Evolutionary conservation across 371 early-diverging fungal genomes (phyloP), one percentile per base, ranked within the genome.

Genomic region (Synchytrium microbalum): DNA sequence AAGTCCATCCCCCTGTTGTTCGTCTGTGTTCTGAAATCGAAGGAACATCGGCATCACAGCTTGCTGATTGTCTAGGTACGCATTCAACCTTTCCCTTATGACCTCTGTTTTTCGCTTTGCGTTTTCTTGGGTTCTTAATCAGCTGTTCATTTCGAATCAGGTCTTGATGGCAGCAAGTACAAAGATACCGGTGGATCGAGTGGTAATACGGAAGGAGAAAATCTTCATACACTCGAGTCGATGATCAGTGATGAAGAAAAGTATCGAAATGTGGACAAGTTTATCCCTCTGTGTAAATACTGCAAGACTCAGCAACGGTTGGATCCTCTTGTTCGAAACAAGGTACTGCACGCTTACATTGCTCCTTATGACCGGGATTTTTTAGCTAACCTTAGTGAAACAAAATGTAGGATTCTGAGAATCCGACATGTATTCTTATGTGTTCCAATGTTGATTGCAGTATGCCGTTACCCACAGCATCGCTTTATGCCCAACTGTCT

Each of bases 1-100:
- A 99, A 75, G 85, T 99, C 0, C 87, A 96, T 60, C 98, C 99
- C 5, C 96, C 99, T 1, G 72, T 99, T n/a, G 80, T 86, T 0
- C 88, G 98, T 70, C 75, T 98, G 33, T 89, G 92, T 31, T 88
- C 85, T 32, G 92, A 90, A 5, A 91, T 98, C 24, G 90, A 92
- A 19, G 94, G 89, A 56, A 96, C 92, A 0, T 89, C 92, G 66
- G 76, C 82, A 29, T 79, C 82, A 2, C 79, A 85, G 0, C 65
- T 98, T 2, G 96, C 99, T 1, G 85, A 88, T 52, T 90, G 88
- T 65, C 81, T 98, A 14, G 97, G 96, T 63, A 60, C 32, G n/a
- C n/a, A n/a, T n/a, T n/a, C n/a, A n/a, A n/a, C n/a, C n/a, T 52
- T 52, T 19, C 19, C 52, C 52, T 52, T n/a, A 19, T 19, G 19